Evolutionary conservation across 805 yeast species (phyloP).

Genomic region (Ogataea naganishii): DNA sequence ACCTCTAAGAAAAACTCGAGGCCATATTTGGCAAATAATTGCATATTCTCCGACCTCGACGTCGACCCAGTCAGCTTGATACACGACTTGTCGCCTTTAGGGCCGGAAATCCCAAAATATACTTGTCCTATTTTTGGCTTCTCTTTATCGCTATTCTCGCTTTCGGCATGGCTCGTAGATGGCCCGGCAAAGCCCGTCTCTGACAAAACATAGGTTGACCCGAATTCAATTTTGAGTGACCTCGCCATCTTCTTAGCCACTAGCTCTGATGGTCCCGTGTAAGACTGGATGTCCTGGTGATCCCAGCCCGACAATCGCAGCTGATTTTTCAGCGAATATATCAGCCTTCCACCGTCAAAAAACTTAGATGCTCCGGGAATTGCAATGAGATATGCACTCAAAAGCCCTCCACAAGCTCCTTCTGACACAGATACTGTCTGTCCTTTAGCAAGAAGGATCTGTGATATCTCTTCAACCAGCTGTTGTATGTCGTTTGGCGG

Average conservation of each 20-base stretch:
- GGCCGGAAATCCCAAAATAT: conserved; percentile 63
- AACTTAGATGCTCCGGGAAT: conserved; percentile 81
- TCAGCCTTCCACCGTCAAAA: conserved; percentile 77
- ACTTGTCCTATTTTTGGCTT: conserved; percentile 52
- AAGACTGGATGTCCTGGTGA: conserved; percentile 54
- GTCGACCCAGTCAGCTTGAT: conserved; percentile 32
- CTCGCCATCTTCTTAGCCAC: conserved; percentile 74
- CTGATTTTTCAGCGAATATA: conserved; percentile 69
- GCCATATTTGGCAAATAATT: conserved; percentile 61
- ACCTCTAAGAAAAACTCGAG: conserved; percentile 49
- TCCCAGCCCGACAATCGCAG: conserved; percentile 75
- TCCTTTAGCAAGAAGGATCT: conserved; percentile 37
- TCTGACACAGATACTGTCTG: conserved; percentile 77
- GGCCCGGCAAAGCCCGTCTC: conserved; percentile 92
- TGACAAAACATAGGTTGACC: conserved; percentile 72
- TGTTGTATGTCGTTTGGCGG: conserved; percentile 50
- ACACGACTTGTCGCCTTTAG: conserved; percentile 43
- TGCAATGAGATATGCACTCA: conserved; percentile 72
- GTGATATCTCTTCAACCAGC: conserved; percentile 51
- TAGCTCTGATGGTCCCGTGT: conserved; percentile 75
- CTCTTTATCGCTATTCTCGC: conserved; percentile 11
- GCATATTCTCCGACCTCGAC: conserved; percentile 66
- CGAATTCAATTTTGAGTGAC: conserved; percentile 69
- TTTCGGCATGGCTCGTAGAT: conserved; percentile 30
- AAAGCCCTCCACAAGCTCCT: conserved; percentile 84